phyloP scores from a whole-genome alignment of 2,329 filamentous ascomycete species.

The Beauveria caledonica region DNA sequence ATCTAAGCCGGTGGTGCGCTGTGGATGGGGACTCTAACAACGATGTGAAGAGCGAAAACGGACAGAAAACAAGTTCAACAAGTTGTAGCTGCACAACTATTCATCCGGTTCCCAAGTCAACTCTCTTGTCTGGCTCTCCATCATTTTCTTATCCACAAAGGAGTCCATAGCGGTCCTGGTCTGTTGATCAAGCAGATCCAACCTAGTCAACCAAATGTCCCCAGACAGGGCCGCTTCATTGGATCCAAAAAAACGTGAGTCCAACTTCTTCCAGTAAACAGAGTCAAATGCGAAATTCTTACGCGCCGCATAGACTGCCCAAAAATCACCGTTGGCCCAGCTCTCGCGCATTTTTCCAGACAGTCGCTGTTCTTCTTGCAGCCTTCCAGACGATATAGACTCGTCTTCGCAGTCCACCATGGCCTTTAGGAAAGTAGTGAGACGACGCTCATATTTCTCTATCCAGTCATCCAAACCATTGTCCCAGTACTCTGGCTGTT shows the following conservation, averaged over 20 bases:
- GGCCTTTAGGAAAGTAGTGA: not conserved
- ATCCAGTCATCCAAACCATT: not conserved
- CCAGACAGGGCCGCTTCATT: not conserved
- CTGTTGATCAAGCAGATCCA: slow-evolving; percentile 2
- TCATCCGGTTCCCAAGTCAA: not conserved
- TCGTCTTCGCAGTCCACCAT: not conserved
- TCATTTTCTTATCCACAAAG: not conserved
- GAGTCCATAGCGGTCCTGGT: not conserved
- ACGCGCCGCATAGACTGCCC: not conserved
- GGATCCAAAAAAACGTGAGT: not conserved
- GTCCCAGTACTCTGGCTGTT: not conserved
- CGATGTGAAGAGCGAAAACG: too few species aligned
- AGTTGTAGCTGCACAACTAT: too few species aligned
- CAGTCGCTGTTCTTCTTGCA: not conserved
- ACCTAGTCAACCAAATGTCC: not conserved
- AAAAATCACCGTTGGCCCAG: not conserved
- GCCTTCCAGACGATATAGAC: not conserved
- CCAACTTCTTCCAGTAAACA: not conserved
- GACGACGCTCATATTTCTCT: not conserved
- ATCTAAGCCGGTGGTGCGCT: too few species aligned
- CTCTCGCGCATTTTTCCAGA: not conserved
- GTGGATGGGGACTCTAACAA: too few species aligned
- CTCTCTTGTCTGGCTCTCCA: not conserved
- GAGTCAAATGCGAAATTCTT: not conserved
- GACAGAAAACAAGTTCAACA: too few species aligned